phyloP scores from a whole-genome alignment of 1,284 basidiomycete genomes.

The Sanghuangporus sanghuang region DNA sequence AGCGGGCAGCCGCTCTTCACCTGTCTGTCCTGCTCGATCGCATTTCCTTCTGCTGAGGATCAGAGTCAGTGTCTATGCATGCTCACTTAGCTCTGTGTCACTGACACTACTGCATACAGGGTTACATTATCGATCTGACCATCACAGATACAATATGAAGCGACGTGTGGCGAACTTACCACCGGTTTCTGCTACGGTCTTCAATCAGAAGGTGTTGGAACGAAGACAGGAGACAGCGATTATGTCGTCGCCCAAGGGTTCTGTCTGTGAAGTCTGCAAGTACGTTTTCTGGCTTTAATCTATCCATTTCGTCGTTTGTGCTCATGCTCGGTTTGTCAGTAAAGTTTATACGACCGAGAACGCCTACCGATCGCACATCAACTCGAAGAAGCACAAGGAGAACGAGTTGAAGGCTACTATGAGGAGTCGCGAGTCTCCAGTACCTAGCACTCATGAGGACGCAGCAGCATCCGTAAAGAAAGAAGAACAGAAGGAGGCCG shows the following conservation, averaged over 20 bases:
- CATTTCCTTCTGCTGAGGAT: constrained; percentile 79
- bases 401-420: constrained; percentile 53
- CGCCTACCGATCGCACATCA: constrained; percentile 83
- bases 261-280: constrained; percentile 81
- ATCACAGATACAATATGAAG: constrained; percentile 99
- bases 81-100: constrained; percentile 10
- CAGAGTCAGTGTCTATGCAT: constrained; percentile 55
- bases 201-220: constrained; percentile 90
- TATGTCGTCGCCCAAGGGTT: constrained; percentile 56
- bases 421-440: constrained; percentile 21
- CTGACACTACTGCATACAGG: constrained; percentile 37
- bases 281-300: constrained; percentile 31
- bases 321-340: constrained; percentile 35
- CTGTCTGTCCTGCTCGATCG: constrained; percentile 90
- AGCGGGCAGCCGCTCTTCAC: constrained; percentile 55
- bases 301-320: background rate
- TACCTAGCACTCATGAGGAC: constrained; percentile 16
- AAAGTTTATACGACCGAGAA: constrained; percentile 90
- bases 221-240: constrained; percentile 70
- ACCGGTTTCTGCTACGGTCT: constrained; percentile 75
- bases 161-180: constrained; percentile 89
- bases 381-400: constrained; percentile 90
- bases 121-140: constrained; percentile 89
- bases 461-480: background rate
- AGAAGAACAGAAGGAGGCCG: background rate